Conservation (phyloP, 1,284 basidiomycete genomes). For the Malassezia globosa region DNA sequence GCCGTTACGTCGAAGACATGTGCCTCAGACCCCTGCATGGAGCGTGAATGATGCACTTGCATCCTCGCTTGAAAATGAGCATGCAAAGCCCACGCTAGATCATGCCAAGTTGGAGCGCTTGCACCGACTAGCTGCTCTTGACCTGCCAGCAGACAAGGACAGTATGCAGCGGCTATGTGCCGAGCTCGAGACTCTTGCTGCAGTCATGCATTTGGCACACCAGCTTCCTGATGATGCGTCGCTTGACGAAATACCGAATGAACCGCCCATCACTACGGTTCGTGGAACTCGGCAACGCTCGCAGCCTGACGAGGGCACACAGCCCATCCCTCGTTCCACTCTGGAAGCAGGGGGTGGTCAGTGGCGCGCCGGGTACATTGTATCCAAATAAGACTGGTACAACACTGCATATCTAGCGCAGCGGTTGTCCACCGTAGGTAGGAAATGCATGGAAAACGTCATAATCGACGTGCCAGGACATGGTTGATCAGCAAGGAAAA, state of each 20-base stretch:
- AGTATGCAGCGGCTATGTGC: constrained; percentile 4
- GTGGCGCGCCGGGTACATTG: constrained; percentile 1
- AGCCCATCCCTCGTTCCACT: background rate
- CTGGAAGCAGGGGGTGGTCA: constrained; percentile 1
- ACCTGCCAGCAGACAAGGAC: constrained; percentile 9
- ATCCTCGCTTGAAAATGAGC: background rate
- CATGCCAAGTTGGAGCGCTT: constrained; percentile 15
- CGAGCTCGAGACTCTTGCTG: constrained; percentile 16
- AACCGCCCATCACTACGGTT: background rate
- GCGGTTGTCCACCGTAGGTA: too few species aligned
- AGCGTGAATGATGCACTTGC: constrained; percentile 13
- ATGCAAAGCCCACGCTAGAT: constrained; percentile 3
- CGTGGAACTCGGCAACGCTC: background rate
- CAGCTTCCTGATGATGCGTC: background rate
- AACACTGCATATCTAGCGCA: background rate
- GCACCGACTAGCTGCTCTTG: constrained; percentile 20
- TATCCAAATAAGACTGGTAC: background rate
- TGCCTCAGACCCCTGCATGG: constrained; percentile 13
- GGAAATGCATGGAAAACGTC: too few species aligned
- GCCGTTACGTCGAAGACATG: constrained; percentile 2
- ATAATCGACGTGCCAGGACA: too few species aligned
- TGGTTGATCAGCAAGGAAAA: too few species aligned
- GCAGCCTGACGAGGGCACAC: background rate
- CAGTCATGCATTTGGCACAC: constrained; percentile 13
- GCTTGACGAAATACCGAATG: too few species aligned